Evolutionary conservation across 163 green algal genomes (phyloP).

Genomic region (Scenedesmus sp.): DNA sequence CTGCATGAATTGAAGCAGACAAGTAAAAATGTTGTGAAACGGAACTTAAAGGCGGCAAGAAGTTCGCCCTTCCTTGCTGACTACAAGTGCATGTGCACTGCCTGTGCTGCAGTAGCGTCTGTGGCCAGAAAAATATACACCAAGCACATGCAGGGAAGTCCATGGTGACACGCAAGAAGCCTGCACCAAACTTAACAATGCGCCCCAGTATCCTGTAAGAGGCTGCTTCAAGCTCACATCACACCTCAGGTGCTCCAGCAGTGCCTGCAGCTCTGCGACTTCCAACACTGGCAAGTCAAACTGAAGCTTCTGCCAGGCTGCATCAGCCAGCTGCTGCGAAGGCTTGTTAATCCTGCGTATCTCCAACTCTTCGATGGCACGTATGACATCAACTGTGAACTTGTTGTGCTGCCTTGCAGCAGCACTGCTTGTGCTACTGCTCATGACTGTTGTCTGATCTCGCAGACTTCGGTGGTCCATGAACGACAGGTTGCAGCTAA

Average conservation of each 20-base stretch:
- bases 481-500: not conserved
- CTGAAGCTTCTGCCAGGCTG: slow-evolving; percentile 52
- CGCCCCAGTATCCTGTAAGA: too few relatives aligned
- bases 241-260: slow-evolving; percentile 47
- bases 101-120: not conserved
- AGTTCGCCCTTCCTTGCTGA: not conserved
- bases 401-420: not conserved
- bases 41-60: too few relatives aligned
- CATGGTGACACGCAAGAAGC: too few relatives aligned
- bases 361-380: slow-evolving; percentile 38
- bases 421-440: not conserved
- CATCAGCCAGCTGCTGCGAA: slow-evolving; percentile 33
- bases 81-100: not conserved
- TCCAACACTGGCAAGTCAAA: slow-evolving; percentile 53
- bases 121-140: not conserved
- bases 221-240: too few relatives aligned
- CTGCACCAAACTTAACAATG: too few relatives aligned
- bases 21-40: too few relatives aligned
- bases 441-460: not conserved
- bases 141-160: not conserved
- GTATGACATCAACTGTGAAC: slow-evolving; percentile 35
- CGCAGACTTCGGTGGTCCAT: not conserved
- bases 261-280: slow-evolving; percentile 40
- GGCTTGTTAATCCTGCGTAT: not conserved
- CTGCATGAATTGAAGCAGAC: not conserved